Evolutionary conservation across 345 rosid genomes (phyloP).

Genomic region (Hibiscus syriacus): DNA sequence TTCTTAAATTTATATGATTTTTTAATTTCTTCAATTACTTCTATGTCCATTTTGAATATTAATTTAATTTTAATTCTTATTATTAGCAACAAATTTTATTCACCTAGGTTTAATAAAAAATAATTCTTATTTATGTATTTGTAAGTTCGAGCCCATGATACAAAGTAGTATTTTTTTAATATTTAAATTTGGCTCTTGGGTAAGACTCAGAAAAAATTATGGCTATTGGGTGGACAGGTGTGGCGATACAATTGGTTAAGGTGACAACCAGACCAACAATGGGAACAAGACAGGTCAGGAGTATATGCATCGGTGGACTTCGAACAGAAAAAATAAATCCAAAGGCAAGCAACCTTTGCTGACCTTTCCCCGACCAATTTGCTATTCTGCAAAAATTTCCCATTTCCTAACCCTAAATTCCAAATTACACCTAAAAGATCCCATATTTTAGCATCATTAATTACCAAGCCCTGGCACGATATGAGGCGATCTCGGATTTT

Average conservation of each 20-base stretch:
- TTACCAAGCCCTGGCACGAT: not conserved
- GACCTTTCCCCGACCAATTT: not conserved
- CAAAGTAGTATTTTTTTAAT: no score
- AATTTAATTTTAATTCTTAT: no score
- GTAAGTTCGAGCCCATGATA: no score
- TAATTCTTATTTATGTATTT: no score
- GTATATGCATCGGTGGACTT: not conserved
- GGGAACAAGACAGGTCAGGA: not conserved
- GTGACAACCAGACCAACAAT: not conserved
- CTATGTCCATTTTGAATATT: no score
- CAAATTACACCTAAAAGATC: not conserved
- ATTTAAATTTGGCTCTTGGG: no score
- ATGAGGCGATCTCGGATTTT: slow-evolving; percentile 44
- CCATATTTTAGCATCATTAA: not conserved
- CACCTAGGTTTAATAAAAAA: no score
- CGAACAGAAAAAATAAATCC: no score
- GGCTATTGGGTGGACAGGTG: not conserved
- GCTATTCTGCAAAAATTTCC: not conserved
- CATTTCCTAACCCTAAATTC: not conserved
- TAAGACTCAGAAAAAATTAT: no score
- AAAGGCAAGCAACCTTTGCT: not conserved
- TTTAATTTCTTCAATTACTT: no score
- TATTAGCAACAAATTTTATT: no score
- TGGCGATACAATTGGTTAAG: not conserved
- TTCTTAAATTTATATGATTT: no score